These are phyloP conservation scores for Leccinum longicurvipes DNA, from an alignment of 768 basidiomycete genomes.

Conservation along the genomic window DNA sequence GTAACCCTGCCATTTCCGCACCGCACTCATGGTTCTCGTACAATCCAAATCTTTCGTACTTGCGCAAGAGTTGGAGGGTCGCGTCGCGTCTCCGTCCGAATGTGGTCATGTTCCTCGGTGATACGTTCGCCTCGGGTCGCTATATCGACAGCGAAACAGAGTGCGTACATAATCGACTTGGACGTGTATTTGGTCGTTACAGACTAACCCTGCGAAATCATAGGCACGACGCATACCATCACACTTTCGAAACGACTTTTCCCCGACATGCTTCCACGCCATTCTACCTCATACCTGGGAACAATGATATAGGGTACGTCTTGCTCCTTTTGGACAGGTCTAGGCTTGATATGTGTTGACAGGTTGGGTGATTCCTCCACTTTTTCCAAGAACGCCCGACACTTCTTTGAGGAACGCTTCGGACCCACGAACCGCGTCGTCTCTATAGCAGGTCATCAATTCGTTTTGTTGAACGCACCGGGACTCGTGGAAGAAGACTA, in stretches of 20 bases:
- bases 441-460: slow-evolving; percentile 62
- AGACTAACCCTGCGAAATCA: slow-evolving; percentile 4
- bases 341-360: background rate
- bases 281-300: slow-evolving; percentile 70
- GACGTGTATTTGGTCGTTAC: background rate
- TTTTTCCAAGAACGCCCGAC: slow-evolving; percentile 52
- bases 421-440: slow-evolving; percentile 66
- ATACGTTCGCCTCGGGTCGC: slow-evolving; percentile 68
- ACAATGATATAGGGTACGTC: slow-evolving; percentile 71
- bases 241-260: slow-evolving; percentile 64
- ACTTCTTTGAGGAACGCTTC: slow-evolving; percentile 58
- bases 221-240: slow-evolving; percentile 61
- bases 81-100: slow-evolving; percentile 55
- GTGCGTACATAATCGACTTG: slow-evolving; percentile 43
- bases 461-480: slow-evolving; percentile 72
- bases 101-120: slow-evolving; percentile 71
- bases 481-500: slow-evolving; percentile 85
- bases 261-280: slow-evolving; percentile 36
- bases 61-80: slow-evolving; percentile 71
- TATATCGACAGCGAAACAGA: slow-evolving; percentile 46
- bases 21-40: slow-evolving; percentile 40
- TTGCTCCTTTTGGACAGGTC: background rate
- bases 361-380: slow-evolving; percentile 56
- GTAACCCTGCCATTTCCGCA: slow-evolving; percentile 32
- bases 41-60: slow-evolving; percentile 50